Conservation (phyloP, 2,329 filamentous ascomycete genomes). For the Madurella mycetomatis region DNA sequence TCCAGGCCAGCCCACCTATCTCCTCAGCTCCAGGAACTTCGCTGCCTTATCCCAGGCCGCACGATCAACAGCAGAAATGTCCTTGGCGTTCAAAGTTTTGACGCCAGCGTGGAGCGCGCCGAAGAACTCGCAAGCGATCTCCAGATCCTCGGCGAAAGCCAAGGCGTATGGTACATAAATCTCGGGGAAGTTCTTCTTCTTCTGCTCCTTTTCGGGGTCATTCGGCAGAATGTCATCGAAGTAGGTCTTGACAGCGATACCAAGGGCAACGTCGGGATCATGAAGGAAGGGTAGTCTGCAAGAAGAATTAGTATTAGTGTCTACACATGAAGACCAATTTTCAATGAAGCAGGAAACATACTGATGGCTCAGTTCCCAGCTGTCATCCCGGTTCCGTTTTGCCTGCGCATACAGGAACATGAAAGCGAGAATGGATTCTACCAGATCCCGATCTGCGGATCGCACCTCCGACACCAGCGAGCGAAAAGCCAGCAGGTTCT, state of each 20-base stretch:
- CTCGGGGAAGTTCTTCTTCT: conserved; percentile 47
- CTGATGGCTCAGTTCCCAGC: conserved; percentile 66
- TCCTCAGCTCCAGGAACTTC: conserved; percentile 45
- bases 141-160: conserved; percentile 56
- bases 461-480: conserved; percentile 78
- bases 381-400: conserved; percentile 63
- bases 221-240: conserved; percentile 56
- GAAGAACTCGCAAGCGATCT: conserved; percentile 54
- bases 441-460: conserved; percentile 71
- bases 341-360: conserved; percentile 39
- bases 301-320: conserved; percentile 9
- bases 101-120: conserved; percentile 54
- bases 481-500: conserved; percentile 81
- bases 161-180: conserved; percentile 56
- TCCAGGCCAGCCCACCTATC: conserved; percentile 13
- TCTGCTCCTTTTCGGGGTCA: conserved; percentile 39
- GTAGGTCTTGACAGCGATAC: conserved; percentile 75
- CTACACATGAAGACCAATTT: conserved; percentile 4
- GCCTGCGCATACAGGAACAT: conserved; percentile 80
- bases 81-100: conserved; percentile 47
- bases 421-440: conserved; percentile 76
- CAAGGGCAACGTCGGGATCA: conserved; percentile 68
- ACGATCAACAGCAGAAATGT: conserved; percentile 45
- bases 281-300: conserved; percentile 25
- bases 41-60: conserved; percentile 52